phyloP scores from a whole-genome alignment of 1,139 yeast genomes.

The Hanseniaspora gamundiae region DNA sequence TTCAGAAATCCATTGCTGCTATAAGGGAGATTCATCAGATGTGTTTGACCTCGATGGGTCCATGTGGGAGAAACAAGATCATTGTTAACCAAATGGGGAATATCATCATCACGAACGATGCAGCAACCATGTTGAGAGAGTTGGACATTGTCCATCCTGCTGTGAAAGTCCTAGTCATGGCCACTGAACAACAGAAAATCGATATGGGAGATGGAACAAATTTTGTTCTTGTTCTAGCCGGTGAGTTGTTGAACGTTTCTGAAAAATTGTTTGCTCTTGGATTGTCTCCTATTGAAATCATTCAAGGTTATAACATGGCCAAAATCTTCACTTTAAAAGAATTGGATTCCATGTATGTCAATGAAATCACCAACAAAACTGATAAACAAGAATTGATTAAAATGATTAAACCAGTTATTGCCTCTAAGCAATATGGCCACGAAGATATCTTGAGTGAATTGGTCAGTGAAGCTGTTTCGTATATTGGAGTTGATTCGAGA shows the following conservation, averaged over 20 bases:
- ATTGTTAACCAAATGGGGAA: constrained; percentile 77
- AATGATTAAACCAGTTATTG: constrained; percentile 75
- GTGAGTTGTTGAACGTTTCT: constrained; percentile 74
- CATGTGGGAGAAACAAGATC: constrained; percentile 93
- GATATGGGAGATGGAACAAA: constrained; percentile 79
- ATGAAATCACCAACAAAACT: constrained; percentile 45
- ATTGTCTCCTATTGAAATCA: constrained; percentile 76
- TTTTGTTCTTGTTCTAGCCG: constrained; percentile 70
- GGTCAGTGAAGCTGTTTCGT: constrained; percentile 77
- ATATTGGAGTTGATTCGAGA: constrained; percentile 17
- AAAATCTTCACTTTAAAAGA: constrained; percentile 58
- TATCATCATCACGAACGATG: constrained; percentile 86
- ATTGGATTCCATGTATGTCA: constrained; percentile 54
- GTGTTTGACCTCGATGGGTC: constrained; percentile 92
- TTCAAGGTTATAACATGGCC: constrained; percentile 82
- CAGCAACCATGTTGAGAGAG: constrained; percentile 91
- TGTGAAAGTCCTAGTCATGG: constrained; percentile 90
- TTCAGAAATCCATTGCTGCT: constrained; percentile 82
- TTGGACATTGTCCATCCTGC: constrained; percentile 95
- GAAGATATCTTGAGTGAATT: constrained; percentile 68
- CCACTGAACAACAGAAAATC: constrained; percentile 89
- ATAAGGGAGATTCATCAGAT: constrained; percentile 86
- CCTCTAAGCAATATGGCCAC: constrained; percentile 87
- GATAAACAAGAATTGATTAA: constrained; percentile 47
- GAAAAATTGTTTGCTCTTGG: constrained; percentile 80